phyloP scores from a whole-genome alignment of 1,284 basidiomycete species.

The Ustilago loliicola region DNA sequence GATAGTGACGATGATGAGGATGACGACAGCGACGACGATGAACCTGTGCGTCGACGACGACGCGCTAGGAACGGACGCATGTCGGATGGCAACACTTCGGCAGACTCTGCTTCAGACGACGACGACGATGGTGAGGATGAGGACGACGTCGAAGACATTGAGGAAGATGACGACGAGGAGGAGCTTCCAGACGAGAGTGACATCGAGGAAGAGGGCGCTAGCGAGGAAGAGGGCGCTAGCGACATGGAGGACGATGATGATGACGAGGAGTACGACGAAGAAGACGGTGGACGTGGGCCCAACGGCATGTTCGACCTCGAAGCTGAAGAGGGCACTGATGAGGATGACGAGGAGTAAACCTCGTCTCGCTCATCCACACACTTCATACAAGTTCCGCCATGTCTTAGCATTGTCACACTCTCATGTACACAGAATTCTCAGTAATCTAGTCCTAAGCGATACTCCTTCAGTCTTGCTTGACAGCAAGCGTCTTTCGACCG shows the following conservation, averaged over 20 bases:
- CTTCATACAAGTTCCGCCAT: neutral
- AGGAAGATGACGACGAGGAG: conserved; percentile 42
- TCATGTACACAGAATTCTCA: neutral
- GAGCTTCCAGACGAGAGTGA: conserved; percentile 55
- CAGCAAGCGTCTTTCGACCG: neutral
- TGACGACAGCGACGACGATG: conserved; percentile 49
- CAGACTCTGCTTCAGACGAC: conserved; percentile 43
- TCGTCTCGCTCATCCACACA: too few relatives aligned
- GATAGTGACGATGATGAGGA: conserved; percentile 52
- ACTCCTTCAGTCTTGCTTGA: too few relatives aligned
- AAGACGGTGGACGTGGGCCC: conserved; percentile 37
- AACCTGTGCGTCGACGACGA: conserved; percentile 33
- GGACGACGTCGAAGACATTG: conserved; percentile 22
- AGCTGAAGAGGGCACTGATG: conserved; percentile 53
- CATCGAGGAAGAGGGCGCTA: conserved; percentile 45
- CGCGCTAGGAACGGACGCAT: conserved; percentile 33
- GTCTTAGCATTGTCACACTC: conserved; percentile 4
- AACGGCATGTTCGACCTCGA: conserved; percentile 56
- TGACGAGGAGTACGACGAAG: conserved; percentile 56
- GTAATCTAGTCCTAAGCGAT: neutral
- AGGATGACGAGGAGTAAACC: conserved; percentile 42
- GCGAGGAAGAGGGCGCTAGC: conserved; percentile 47
- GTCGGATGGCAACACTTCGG: conserved; percentile 50
- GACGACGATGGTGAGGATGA: conserved; percentile 46
- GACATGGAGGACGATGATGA: conserved; percentile 53